These are phyloP conservation scores for Ambrosia artemisiifolia DNA, from an alignment of 129 eudicot species.

Conservation along the genomic window DNA sequence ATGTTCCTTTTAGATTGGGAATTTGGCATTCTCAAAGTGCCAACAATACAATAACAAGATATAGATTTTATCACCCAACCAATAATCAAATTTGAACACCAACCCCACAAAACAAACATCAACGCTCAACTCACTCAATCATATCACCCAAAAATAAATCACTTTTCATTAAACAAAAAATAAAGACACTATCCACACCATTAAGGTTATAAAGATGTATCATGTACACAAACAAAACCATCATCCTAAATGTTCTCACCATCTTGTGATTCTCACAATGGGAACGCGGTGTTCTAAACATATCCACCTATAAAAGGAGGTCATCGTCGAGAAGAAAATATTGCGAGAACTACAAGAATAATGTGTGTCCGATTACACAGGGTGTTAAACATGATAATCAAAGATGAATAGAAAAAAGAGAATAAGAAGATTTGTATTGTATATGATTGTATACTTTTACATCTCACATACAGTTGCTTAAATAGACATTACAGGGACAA, in stretches of 20 bases:
- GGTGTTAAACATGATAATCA: too few species aligned
- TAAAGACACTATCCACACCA: neutral
- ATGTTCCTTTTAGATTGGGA: neutral
- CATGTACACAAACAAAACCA: conserved; percentile 2
- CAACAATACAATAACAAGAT: conserved; percentile 2
- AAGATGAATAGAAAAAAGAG: too few species aligned
- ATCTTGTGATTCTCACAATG: conserved; percentile 31
- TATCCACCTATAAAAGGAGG: conserved; percentile 42
- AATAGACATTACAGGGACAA: too few species aligned
- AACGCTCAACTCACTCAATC: neutral
- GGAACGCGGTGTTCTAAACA: conserved; percentile 63
- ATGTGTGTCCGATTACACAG: conserved; percentile 44
- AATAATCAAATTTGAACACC: conserved; percentile 15
- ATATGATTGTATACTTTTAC: too few species aligned
- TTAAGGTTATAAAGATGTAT: conserved; percentile 36
- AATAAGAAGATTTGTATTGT: too few species aligned
- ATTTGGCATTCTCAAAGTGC: conserved; percentile 10
- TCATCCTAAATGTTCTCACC: neutral
- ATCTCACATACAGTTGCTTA: too few species aligned
- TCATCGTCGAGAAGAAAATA: conserved; percentile 47
- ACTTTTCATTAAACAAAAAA: neutral
- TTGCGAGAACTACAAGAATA: conserved; percentile 37
- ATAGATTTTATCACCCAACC: conserved; percentile 23
- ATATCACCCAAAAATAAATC: neutral
- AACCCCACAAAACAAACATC: conserved; percentile 14